Evolutionary conservation across 2,329 filamentous ascomycete genomes (phyloP), one percentile per base, ranked within the genome.

Genomic region (Scedosporium aurantiacum): DNA sequence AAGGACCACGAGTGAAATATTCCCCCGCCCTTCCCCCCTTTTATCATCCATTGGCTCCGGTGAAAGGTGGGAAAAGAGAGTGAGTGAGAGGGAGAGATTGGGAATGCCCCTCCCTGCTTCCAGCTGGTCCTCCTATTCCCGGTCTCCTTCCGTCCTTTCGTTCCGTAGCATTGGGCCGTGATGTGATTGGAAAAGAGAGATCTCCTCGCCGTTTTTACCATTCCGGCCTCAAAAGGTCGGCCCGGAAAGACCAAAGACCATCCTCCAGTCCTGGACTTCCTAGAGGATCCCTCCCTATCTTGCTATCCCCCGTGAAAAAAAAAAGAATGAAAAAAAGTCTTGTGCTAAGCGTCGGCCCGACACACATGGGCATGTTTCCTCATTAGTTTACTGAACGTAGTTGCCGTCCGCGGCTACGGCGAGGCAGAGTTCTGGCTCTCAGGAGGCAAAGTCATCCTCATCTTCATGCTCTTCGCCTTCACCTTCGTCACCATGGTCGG

Each of bases 401-500:
- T 89, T 63, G 83, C 83, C 32, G 85, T 88, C 41, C 79, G 82
- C 64, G 84, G 76, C 73, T 89, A 85, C 67, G 86, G 87, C 64
- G 86, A 89, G 69, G 82, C 86, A 10, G 89, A 92, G 68, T 92
- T 92, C 67, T 86, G 81, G 80, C 75, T 85, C 2, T 80, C 82
- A 2, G 74, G 73, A 45, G 84, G 84, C 64, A 89, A 89, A 70
- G 78, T 89, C 40, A 70, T 89, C 23, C 77, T 89, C 56, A 87
- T 88, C 66, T 75, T 86, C 63, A 83, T 85, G 12, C 76, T 90
- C 60, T 86, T 90, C 70, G 74, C 79, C 68, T 91, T 88, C 73
- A 91, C 89, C n/a, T 88, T 93, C 68, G 79, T 93, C 66, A 86
- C 84, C 57, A 91, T 91, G 86, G 76, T 90, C 6, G 89, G 89